Evolutionary conservation across 441 rosid genomes (phyloP).

Genomic region (Heliophila coronopifolia): DNA sequence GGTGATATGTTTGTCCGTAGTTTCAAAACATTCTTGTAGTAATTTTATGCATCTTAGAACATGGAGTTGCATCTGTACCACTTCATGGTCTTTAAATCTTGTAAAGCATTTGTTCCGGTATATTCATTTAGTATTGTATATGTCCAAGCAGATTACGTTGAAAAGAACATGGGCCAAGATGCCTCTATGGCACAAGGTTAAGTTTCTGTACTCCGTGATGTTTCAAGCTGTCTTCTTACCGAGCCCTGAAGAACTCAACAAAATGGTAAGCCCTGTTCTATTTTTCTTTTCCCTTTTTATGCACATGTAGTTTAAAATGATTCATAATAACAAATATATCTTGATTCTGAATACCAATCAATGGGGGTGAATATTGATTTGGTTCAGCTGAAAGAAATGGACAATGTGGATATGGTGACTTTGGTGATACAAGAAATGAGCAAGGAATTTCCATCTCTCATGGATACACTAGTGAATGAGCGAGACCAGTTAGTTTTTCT

Average conservation of each 20-base stretch:
- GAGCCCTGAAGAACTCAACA: conserved; percentile 59
- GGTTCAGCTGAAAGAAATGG: conserved; percentile 85
- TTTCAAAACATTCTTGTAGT: neutral
- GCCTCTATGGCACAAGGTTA: conserved; percentile 84
- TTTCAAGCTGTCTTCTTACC: conserved; percentile 80
- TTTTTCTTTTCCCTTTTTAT: neutral
- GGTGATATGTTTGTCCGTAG: conserved; percentile 35
- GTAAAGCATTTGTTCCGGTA: neutral
- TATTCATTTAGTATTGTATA: neutral
- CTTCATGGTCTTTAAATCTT: neutral
- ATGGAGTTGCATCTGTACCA: neutral
- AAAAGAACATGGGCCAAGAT: conserved; percentile 78
- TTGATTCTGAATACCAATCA: conserved; percentile 43
- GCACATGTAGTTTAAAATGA: neutral
- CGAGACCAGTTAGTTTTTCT: conserved; percentile 71
- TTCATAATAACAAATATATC: neutral
- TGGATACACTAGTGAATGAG: conserved; percentile 91
- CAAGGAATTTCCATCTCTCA: conserved; percentile 78
- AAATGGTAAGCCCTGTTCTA: conserved; percentile 48
- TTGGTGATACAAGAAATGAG: conserved; percentile 91
- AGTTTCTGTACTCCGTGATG: conserved; percentile 51
- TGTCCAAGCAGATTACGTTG: conserved; percentile 52
- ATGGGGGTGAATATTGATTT: too few relatives aligned
- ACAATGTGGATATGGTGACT: conserved; percentile 77
- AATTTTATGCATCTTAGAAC: conserved; percentile 8